Evolutionary conservation across 2,329 filamentous ascomycete species (phyloP), one percentile per base, ranked within the genome.

Genomic region (Hymenoscyphus fraxineus): DNA sequence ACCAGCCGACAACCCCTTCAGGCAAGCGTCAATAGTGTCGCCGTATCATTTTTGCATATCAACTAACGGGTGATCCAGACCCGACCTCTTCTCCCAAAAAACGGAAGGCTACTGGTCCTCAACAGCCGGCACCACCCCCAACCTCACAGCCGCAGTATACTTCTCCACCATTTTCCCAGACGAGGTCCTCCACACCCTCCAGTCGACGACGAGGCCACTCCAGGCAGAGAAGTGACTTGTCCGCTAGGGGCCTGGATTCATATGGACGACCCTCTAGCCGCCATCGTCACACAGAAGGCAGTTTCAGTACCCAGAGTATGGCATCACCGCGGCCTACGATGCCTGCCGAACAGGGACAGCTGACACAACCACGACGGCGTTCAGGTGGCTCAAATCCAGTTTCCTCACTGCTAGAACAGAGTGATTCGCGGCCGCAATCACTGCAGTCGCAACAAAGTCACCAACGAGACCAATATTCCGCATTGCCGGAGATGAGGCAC

Each of bases 41-140:
- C 70, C 75, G 76, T 71, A 78, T 81, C 76, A 78, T 77, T 35
- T 35, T 35, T 62, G 67, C 47, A 61, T 56, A 38, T 65, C 59
- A 63, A 59, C 67, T 74, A 70, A 73, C 69, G 72, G 74, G 73
- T 73, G 70, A 68, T 71, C 71, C 80, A 76, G 86, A 89, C 74
- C 83, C 87, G 76, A 86, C 87, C 74, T 90, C 90, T 76, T 92
- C 90, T 67, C 92, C 92, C 39, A 91, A 90, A 76, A 96, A 96
- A 80, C 88, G 93, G 73, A 96, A 96, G 79, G 88, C 90, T 62
- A 82, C 82, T 51, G 84, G 84, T 58, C 79, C 82, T 55, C 83
- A 83, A 65, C 78, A 78, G 68, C 73, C 81, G 59, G 78, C 78
- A 27, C 81, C 77, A 60, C 79, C 80, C 31, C 81, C 82, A 59